Base-by-base conservation (phyloP, 257 asterid species). In the Lantana camara region DNA sequence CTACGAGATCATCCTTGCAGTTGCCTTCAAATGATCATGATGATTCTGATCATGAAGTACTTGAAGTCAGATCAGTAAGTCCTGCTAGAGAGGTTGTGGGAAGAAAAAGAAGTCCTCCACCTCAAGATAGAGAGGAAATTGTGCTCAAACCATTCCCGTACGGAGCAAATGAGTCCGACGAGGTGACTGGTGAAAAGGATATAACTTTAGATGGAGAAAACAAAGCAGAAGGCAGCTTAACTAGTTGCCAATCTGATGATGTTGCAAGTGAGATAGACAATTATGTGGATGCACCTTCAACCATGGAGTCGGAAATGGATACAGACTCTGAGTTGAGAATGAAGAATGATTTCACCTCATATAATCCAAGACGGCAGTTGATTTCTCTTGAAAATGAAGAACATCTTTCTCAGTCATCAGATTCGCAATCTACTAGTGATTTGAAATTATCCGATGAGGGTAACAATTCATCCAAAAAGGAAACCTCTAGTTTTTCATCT, bases 231-330 rank as follows among this genome's bases (percentile, higher is more conserved):
- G 76, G 54, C 27, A 78, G 77, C 73, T 45, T 74, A 61, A 75
- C 34, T 45, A 76, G 83, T 59, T 79, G 84, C 69, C 79, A 76
- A 60, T 87, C 94, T 20, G 94, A 85, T 74, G 94, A 79, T 35
- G 69, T 73, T 64, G 82, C 83, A 32, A 85, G 97, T 76, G 97
- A 87, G 81, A 72, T 78, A 57, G 97, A 89, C 57, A 83, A 80
- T 77, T 90, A 74, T 38, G 79, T 85, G 72, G 98, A 89, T 75
- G 97, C 95, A 53, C 86, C 90, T 49, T 73, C 93, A 48, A 79
- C 87, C 63, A 83, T 87, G 76, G 99, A 84, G 56, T 79, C 90
- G 41, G 96, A 87, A 71, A 64, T 78, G 68, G 97, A 85, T 45
- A 82, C 89, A 24, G 95, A 84, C 59, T 76, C 86, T 0, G 93